These are phyloP conservation scores for Raffaelea arxii DNA, from an alignment of 2,329 filamentous ascomycete species.

Conservation along the genomic window DNA sequence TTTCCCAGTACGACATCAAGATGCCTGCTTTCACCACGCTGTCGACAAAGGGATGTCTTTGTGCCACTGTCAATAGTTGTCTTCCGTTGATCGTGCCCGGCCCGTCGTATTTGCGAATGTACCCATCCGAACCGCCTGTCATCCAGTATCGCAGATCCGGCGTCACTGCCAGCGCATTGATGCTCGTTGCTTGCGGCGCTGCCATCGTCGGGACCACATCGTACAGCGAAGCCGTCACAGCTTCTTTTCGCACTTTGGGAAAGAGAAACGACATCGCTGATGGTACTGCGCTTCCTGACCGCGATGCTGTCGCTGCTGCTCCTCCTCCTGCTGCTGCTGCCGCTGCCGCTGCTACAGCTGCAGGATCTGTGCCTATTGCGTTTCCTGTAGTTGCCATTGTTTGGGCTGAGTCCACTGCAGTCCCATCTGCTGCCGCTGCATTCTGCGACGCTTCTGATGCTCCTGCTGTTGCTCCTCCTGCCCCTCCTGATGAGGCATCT, in stretches of 20 bases:
- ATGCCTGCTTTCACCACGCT: constrained; percentile 93
- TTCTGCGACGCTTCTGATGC: constrained; percentile 13
- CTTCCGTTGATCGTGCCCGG: constrained; percentile 92
- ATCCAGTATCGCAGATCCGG: constrained; percentile 94
- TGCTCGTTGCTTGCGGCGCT: constrained; percentile 87
- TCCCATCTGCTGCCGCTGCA: constrained; percentile 6
- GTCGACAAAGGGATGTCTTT: constrained; percentile 93
- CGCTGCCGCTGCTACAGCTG: not conserved
- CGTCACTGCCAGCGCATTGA: constrained; percentile 86
- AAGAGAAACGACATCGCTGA: constrained; percentile 28
- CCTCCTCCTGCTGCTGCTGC: constrained; percentile 18
- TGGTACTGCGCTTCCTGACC: constrained; percentile 13
- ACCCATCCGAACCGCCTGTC: constrained; percentile 87
- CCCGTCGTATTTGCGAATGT: constrained; percentile 95
- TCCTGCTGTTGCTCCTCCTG: too few relatives aligned
- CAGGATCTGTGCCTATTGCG: not conserved
- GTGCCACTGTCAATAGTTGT: constrained; percentile 84
- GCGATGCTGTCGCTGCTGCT: constrained; percentile 18
- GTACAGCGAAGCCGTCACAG: constrained; percentile 70
- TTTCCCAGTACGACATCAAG: constrained; percentile 96
- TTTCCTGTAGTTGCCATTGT: constrained; percentile 5
- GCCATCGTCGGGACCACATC: constrained; percentile 97
- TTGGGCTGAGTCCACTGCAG: constrained; percentile 9
- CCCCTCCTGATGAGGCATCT: constrained; percentile 15
- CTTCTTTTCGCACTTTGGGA: constrained; percentile 63